Evolutionary conservation across 257 asterid genomes (phyloP).

Genomic region (Plectranthus barbatus): DNA sequence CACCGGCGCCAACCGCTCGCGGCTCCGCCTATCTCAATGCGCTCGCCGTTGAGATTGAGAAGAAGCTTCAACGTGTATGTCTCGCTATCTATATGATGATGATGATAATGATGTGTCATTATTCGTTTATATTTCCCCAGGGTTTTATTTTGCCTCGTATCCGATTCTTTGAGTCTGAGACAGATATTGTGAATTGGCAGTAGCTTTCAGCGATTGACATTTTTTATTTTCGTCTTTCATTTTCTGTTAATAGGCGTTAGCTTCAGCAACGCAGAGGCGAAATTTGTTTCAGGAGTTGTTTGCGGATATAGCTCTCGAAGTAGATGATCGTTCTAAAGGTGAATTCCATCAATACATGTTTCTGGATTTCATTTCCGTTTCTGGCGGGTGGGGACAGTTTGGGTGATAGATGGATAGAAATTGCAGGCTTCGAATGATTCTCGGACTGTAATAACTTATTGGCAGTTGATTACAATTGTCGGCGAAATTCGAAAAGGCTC

Average conservation of each 20-base stretch:
- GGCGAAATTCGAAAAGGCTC: background rate
- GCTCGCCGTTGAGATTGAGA: constrained; percentile 79
- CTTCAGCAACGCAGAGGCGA: constrained; percentile 70
- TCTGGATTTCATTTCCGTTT: background rate
- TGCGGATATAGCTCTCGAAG: constrained; percentile 90
- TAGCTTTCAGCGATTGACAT: constrained; percentile 4
- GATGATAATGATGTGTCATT: background rate
- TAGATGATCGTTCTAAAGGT: constrained; percentile 96
- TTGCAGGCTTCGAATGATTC: background rate
- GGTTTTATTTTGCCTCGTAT: background rate
- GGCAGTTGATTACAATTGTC: background rate
- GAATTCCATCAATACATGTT: background rate
- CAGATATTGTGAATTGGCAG: background rate
- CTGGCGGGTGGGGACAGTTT: background rate
- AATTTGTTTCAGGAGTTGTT: constrained; percentile 80
- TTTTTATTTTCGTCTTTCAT: background rate
- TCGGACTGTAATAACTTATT: background rate
- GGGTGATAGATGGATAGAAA: background rate
- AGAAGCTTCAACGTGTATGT: constrained; percentile 86
- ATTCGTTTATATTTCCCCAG: background rate
- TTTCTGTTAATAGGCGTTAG: constrained; percentile 52
- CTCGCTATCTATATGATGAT: background rate
- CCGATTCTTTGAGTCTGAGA: background rate
- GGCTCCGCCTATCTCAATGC: constrained; percentile 79
- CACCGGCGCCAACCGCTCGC: constrained; percentile 47